A percentile compares a stretch with the other conserved stretches of the same genome.
Conservation (phyloP, 495 filamentous ascomycete genomes). For the Penicillium coprophilum region DNA sequence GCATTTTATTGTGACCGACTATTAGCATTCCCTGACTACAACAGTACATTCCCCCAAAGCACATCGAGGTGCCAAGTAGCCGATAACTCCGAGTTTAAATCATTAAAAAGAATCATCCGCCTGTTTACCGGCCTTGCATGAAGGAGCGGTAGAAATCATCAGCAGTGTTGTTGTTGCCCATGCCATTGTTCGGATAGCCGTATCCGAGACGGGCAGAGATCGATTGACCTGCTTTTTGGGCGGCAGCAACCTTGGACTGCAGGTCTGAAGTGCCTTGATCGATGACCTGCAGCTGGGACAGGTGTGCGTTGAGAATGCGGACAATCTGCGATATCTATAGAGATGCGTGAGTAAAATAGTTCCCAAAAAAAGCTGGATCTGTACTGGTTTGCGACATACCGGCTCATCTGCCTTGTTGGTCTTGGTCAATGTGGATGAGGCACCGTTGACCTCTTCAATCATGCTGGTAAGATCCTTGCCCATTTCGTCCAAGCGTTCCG, state of each 20-base stretch:
- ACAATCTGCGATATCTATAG: conserved; percentile 87
- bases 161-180: conserved; percentile 58
- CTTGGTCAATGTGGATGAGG: conserved; percentile 79
- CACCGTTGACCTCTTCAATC: conserved; percentile 96
- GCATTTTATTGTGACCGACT: conserved; percentile 14
- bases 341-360: conserved; percentile 8
- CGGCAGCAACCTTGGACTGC: conserved; percentile 71
- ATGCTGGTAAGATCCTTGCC: conserved; percentile 86
- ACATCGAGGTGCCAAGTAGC: conserved; percentile 17
- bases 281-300: conserved; percentile 85
- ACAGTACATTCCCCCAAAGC: conserved; percentile 16
- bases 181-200: conserved; percentile 54
- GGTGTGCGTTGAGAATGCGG: conserved; percentile 86
- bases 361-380: background rate
- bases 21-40: conserved; percentile 14
- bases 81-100: conserved; percentile 17
- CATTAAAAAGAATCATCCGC: conserved; percentile 19
- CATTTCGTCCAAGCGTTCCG: conserved; percentile 84
- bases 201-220: conserved; percentile 66
- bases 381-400: conserved; percentile 53
- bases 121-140: conserved; percentile 58
- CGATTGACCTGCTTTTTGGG: conserved; percentile 71
- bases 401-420: conserved; percentile 87
- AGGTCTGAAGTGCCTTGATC: conserved; percentile 79
- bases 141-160: conserved; percentile 84